Percentiles rank a stretch among this genome's conserved stretches.
These are phyloP conservation scores for Boletales sp. DNA, from an alignment of 768 basidiomycete genomes.

Conservation along the genomic window DNA sequence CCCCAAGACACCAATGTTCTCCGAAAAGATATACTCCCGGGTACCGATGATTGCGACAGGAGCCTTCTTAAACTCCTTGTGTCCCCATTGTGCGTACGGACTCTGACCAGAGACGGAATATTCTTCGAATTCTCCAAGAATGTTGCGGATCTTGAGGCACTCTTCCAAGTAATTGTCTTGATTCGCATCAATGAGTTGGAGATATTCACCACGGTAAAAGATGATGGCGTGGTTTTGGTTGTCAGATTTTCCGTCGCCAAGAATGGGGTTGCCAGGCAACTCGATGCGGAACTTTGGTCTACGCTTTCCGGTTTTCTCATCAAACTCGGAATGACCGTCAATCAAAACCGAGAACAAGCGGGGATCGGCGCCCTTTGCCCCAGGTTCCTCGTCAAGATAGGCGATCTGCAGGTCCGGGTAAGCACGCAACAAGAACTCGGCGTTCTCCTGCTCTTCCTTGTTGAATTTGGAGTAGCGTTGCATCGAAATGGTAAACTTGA, in stretches of 20 bases:
- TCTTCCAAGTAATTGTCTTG: slow-evolving; percentile 99
- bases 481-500: slow-evolving; percentile 98
- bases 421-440: slow-evolving; percentile 94
- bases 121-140: slow-evolving; percentile 97
- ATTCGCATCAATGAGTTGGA: slow-evolving; percentile 99
- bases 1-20: slow-evolving; percentile 98
- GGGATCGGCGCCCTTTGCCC: slow-evolving; percentile 84
- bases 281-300: slow-evolving; percentile 98
- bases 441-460: slow-evolving; percentile 98
- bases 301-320: slow-evolving; percentile 82
- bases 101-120: slow-evolving; percentile 87
- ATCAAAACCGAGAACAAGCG: slow-evolving; percentile 90
- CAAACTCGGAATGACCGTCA: slow-evolving; percentile 95
- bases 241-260: slow-evolving; percentile 98
- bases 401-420: slow-evolving; percentile 99
- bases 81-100: slow-evolving; percentile 94
- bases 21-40: slow-evolving; percentile 99
- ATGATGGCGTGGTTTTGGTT: slow-evolving; percentile 99
- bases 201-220: slow-evolving; percentile 98
- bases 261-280: slow-evolving; percentile 96
- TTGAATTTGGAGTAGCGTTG: slow-evolving; percentile 99
- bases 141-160: slow-evolving; percentile 96
- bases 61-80: slow-evolving; percentile 84
- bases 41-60: slow-evolving; percentile 98
- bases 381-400: slow-evolving; percentile 94